phyloP scores from a whole-genome alignment of 495 filamentous ascomycete species.

The Immersiella caudata region DNA sequence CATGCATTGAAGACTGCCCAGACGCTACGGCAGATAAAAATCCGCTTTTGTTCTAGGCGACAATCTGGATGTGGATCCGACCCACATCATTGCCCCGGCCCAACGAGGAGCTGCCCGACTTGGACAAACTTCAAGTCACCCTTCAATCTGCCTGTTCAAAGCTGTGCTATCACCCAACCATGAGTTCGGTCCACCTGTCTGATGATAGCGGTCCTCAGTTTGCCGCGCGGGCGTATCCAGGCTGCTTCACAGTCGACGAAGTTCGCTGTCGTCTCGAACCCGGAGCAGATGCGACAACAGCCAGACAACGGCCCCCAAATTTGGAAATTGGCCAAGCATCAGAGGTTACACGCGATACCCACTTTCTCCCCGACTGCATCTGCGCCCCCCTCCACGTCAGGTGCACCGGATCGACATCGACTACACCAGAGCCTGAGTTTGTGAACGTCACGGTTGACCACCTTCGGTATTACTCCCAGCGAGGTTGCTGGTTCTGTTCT shows the following conservation, averaged over 20 bases:
- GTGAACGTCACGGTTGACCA: constrained; percentile 8
- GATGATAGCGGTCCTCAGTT: not conserved
- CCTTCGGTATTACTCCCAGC: not conserved
- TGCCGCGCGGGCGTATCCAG: constrained; percentile 2
- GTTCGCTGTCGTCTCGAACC: not conserved
- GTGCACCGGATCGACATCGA: not conserved
- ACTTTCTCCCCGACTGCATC: constrained; percentile 10
- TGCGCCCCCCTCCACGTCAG: constrained; percentile 1
- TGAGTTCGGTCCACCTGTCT: too few relatives aligned
- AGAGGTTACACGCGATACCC: not conserved
- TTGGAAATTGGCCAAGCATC: not conserved
- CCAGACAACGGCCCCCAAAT: not conserved
- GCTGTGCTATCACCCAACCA: too few relatives aligned
- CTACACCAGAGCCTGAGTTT: not conserved
- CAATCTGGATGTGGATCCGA: too few relatives aligned
- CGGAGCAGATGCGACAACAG: not conserved
- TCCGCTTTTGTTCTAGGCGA: too few relatives aligned
- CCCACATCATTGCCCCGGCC: too few relatives aligned
- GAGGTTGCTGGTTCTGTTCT: constrained; percentile 16
- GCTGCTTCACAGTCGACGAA: constrained; percentile 9
- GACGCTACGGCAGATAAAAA: too few relatives aligned
- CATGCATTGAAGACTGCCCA: too few relatives aligned
- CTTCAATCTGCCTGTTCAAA: too few relatives aligned
- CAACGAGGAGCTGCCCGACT: too few relatives aligned
- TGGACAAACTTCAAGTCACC: too few relatives aligned